Evolutionary conservation across 1,284 basidiomycete species (phyloP).

Genomic region (Microbotryum saponariae): DNA sequence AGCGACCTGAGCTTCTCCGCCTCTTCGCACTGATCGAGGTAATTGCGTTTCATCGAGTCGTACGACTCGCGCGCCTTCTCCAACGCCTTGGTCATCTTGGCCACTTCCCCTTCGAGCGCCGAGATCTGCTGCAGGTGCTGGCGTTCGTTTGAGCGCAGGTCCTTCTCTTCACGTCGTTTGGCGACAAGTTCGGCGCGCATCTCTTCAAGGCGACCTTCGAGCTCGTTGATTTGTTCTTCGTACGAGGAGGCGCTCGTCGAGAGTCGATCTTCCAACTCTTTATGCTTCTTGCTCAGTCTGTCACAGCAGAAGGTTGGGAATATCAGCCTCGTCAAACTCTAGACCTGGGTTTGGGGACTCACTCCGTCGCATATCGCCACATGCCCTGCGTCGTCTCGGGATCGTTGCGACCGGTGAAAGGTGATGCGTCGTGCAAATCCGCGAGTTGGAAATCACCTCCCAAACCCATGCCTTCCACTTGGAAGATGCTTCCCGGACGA

Average conservation of each 20-base stretch:
- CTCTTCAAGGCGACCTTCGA: slow-evolving; percentile 29
- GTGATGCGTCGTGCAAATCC: no score
- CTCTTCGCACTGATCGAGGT: slow-evolving; percentile 61
- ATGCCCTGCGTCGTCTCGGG: slow-evolving; percentile 21
- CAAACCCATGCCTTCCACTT: no score
- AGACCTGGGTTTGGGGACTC: neutral
- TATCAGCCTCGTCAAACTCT: neutral
- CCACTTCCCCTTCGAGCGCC: slow-evolving; percentile 63
- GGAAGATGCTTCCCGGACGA: no score
- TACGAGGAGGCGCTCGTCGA: slow-evolving; percentile 17
- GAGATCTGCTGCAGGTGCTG: slow-evolving; percentile 41
- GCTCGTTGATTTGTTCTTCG: slow-evolving; percentile 25
- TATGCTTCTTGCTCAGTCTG: slow-evolving; percentile 25
- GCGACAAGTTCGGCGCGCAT: slow-evolving; percentile 55
- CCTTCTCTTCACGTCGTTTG: slow-evolving; percentile 79
- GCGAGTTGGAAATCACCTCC: no score
- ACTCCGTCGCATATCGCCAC: slow-evolving; percentile 19
- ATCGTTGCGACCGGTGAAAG: neutral
- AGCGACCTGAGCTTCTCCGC: slow-evolving; percentile 61
- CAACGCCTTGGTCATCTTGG: slow-evolving; percentile 60
- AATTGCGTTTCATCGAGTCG: slow-evolving; percentile 67
- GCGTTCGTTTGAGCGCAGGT: slow-evolving; percentile 67
- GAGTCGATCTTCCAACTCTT: slow-evolving; percentile 20
- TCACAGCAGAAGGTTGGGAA: neutral
- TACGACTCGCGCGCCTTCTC: slow-evolving; percentile 63